phyloP scores from a whole-genome alignment of 208 protist species.

The Trichomonas tenax region DNA sequence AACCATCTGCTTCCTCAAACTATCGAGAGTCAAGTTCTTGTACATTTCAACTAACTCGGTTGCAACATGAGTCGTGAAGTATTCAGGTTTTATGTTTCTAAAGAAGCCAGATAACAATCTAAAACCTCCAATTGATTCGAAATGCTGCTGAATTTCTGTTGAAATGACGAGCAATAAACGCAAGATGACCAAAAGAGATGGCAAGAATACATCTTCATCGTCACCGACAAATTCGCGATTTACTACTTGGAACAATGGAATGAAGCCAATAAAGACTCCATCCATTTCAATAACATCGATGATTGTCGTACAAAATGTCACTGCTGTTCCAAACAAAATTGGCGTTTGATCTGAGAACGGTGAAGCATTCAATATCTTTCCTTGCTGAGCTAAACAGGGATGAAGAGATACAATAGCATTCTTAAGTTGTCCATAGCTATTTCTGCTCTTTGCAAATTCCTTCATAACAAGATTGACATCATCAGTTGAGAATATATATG shows the following conservation, averaged over 20 bases:
- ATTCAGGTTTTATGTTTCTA: background rate
- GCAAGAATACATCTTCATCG: background rate
- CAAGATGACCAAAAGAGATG: background rate
- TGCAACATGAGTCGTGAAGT: background rate
- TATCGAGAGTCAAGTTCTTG: background rate
- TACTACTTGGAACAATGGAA: background rate
- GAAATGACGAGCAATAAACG: background rate
- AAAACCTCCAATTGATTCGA: constrained; percentile 16
- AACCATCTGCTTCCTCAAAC: background rate
- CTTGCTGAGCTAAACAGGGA: background rate
- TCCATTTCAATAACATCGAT: background rate
- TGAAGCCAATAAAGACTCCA: background rate
- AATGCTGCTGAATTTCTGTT: background rate
- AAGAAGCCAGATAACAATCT: background rate
- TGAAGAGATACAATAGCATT: background rate
- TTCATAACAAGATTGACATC: background rate
- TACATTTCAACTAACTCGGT: background rate
- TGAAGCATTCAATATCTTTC: background rate
- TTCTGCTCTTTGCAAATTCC: background rate
- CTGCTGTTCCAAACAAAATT: background rate
- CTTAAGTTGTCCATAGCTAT: background rate
- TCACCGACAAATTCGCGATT: background rate
- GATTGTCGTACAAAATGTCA: background rate
- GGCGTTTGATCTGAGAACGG: background rate
- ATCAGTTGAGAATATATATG: background rate